phyloP scores from a whole-genome alignment of 2,329 filamentous ascomycete genomes.

The Colletotrichum tabaci region DNA sequence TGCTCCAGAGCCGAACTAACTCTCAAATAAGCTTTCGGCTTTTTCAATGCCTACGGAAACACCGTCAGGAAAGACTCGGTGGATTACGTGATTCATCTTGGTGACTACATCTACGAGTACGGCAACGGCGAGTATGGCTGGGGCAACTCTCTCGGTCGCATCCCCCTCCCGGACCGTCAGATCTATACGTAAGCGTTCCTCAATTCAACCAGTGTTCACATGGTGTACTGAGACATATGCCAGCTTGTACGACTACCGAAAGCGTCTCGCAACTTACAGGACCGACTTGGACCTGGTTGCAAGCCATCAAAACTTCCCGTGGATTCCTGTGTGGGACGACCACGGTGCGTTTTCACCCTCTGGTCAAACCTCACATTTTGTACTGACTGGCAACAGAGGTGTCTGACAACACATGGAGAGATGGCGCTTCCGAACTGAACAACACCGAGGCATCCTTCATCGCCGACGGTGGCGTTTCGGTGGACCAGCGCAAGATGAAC shows the following conservation, averaged over 20 bases:
- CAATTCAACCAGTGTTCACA: conserved; percentile 45
- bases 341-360: conserved; percentile 61
- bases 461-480: conserved; percentile 70
- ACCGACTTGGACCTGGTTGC: conserved; percentile 59
- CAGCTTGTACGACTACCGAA: conserved; percentile 60
- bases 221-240: conserved; percentile 44
- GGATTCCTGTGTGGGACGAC: conserved; percentile 64
- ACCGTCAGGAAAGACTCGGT: conserved; percentile 71
- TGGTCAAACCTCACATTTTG: fast-evolving
- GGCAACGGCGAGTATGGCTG: conserved; percentile 62
- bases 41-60: conserved; percentile 74
- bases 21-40: conserved; percentile 54
- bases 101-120: conserved; percentile 76
- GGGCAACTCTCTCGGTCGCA: conserved; percentile 65
- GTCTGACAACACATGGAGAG: conserved; percentile 76
- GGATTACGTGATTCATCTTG: conserved; percentile 73
- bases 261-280: conserved; percentile 57
- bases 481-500: conserved; percentile 82
- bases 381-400: conserved; percentile 57
- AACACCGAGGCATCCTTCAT: conserved; percentile 79
- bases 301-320: conserved; percentile 58
- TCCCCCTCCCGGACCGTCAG: conserved; percentile 66
- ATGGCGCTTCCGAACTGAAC: conserved; percentile 72
- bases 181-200: conserved; percentile 57
- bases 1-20: background rate